Evolutionary conservation across 345 rosid species (phyloP).

Genomic region (Lepidium africanum): DNA sequence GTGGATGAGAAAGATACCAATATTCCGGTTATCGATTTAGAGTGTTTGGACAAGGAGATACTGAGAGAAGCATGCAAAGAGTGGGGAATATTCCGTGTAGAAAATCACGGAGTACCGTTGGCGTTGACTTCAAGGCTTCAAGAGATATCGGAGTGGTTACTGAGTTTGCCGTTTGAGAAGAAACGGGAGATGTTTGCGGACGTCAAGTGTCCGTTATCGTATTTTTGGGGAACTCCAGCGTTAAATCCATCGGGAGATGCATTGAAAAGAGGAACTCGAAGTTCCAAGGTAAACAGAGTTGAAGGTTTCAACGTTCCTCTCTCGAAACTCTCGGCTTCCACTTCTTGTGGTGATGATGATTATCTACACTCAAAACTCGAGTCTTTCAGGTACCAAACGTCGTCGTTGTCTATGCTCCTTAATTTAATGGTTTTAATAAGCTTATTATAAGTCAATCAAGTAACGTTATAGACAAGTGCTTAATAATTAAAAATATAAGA

Average conservation of each 20-base stretch:
- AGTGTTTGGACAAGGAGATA: conserved; percentile 28
- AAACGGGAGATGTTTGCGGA: conserved; percentile 20
- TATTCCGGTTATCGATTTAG: conserved; percentile 48
- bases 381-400: conserved; percentile 53
- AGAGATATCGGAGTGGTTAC: conserved; percentile 32
- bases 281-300: conserved; percentile 36
- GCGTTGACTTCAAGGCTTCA: conserved; percentile 34
- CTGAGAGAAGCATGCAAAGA: conserved; percentile 47
- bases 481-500: not conserved
- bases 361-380: conserved; percentile 12
- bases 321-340: conserved; percentile 14
- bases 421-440: not conserved
- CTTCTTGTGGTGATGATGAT: not conserved
- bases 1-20: conserved; percentile 30
- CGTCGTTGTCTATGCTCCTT: not conserved
- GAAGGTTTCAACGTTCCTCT: conserved; percentile 67
- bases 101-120: conserved; percentile 57
- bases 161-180: conserved; percentile 43
- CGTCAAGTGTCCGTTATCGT: conserved; percentile 41
- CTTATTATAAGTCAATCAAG: not conserved
- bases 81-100: conserved; percentile 71
- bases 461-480: not conserved
- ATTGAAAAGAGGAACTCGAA: conserved; percentile 24
- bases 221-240: conserved; percentile 78
- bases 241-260: conserved; percentile 55